These are phyloP conservation scores for Paracorniculantispora psalliotae DNA, from an alignment of 2,329 filamentous ascomycete species.

Conservation along the genomic window DNA sequence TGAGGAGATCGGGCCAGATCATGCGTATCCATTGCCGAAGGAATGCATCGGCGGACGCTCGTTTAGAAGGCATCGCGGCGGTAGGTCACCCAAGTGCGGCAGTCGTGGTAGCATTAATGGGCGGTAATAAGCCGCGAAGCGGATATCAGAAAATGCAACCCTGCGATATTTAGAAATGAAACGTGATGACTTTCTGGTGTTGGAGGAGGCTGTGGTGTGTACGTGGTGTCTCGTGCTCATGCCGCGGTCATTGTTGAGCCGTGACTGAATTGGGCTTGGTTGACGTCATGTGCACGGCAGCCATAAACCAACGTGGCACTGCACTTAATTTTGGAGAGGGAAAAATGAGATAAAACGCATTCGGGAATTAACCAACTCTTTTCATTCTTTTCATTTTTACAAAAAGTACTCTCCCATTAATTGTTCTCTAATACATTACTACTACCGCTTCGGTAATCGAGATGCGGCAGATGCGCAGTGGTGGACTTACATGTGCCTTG, in stretches of 20 bases:
- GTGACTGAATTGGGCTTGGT: neutral
- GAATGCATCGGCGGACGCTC: conserved; percentile 17
- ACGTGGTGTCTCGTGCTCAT: conserved; percentile 2
- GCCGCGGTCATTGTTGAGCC: neutral
- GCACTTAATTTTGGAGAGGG: too few species aligned
- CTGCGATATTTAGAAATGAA: neutral
- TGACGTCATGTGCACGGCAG: conserved; percentile 10
- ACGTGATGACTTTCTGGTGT: neutral
- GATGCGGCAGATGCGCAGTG: too few species aligned
- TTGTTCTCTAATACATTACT: too few species aligned
- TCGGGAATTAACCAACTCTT: too few species aligned
- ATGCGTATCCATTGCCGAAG: conserved; percentile 48
- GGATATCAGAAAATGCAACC: neutral
- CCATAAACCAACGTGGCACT: neutral
- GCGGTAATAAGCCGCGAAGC: neutral
- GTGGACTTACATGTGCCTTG: too few species aligned
- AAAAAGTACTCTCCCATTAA: too few species aligned
- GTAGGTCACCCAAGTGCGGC: neutral
- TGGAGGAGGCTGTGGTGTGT: neutral
- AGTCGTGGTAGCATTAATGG: too few species aligned
- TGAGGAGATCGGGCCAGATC: conserved; percentile 55
- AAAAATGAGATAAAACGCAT: too few species aligned
- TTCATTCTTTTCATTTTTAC: too few species aligned
- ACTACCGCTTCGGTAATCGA: too few species aligned
- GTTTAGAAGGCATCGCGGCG: conserved; percentile 3